Evolutionary conservation across 2,329 filamentous ascomycete species (phyloP), one percentile per base, ranked within the genome.

Genomic region (Dissoconium aciculare): DNA sequence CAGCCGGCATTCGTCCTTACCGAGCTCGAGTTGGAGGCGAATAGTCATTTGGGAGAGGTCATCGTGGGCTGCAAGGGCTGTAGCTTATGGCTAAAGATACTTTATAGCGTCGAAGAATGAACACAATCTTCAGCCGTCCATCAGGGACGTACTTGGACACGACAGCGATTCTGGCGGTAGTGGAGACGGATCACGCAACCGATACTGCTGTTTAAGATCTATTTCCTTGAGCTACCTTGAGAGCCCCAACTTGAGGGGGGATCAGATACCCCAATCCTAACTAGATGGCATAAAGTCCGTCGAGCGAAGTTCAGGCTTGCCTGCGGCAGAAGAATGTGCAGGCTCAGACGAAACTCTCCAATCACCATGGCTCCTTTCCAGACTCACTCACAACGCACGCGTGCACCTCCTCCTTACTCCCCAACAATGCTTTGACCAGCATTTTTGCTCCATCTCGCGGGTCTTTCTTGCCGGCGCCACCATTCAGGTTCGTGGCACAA

Each of bases 81-180:
- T 52, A 75, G 71, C 59, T 57, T 76, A 35, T 74, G 67, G 64
- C 57, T 74, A 37, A 66, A 66, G 48, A 62, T 76, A 26, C 52
- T 67, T 39, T 76, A 74, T 57, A 66, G 61, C 13, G 60, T 67
- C 27, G 61, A 62, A 34, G 61, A 57, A 45, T 46, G 40, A 46
- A 29, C 3, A 11, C 23, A 27, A n/a, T n/a, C n/a, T n/a, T 12
- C 5, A 12, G 6, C 3, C 5, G 11, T 25, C 5, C 6, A 25
- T 25, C n/a, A n/a, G n/a, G n/a, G n/a, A n/a, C n/a, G n/a, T n/a
- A n/a, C n/a, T n/a, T n/a, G n/a, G n/a, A n/a, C n/a, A n/a, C n/a
- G n/a, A n/a, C n/a, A n/a, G n/a, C n/a, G n/a, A n/a, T n/a, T n/a
- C n/a, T n/a, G n/a, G n/a, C n/a, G n/a, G n/a, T n/a, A n/a, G n/a